Conservation (phyloP, 139 green algal genomes). For the Tetradesmus obliquus region DNA sequence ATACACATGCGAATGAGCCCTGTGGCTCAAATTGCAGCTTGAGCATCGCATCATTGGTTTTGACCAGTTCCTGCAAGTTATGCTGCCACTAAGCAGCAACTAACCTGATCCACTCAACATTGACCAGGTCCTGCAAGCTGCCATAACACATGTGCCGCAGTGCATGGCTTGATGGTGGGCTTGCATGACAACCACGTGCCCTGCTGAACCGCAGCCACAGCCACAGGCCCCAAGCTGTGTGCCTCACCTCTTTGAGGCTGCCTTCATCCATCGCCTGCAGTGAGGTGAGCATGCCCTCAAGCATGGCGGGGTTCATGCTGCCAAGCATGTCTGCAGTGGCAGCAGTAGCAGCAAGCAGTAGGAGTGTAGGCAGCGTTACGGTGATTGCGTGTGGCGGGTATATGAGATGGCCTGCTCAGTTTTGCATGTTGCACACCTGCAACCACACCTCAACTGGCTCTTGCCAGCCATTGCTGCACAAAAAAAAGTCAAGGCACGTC, state of each 20-base stretch:
- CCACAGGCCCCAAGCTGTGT: not conserved
- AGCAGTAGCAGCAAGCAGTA: not conserved
- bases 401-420: not conserved
- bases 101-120: not conserved
- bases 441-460: not conserved
- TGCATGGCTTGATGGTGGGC: not conserved
- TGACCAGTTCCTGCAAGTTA: too few species aligned
- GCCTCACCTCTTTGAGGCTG: constrained; percentile 15
- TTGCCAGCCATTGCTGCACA: too few species aligned
- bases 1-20: not conserved
- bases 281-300: constrained; percentile 26
- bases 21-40: not conserved
- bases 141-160: not conserved
- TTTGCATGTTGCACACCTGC: not conserved
- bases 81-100: not conserved
- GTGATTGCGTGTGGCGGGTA: not conserved
- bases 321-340: constrained; percentile 23
- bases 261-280: constrained; percentile 40
- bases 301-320: constrained; percentile 30
- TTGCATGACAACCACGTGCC: not conserved
- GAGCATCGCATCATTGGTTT: too few species aligned
- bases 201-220: not conserved
- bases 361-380: not conserved
- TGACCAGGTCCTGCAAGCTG: not conserved
- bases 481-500: too few species aligned